phyloP scores from a whole-genome alignment of 2,329 filamentous ascomycete genomes.

The Penicillium aurantiogriseum region DNA sequence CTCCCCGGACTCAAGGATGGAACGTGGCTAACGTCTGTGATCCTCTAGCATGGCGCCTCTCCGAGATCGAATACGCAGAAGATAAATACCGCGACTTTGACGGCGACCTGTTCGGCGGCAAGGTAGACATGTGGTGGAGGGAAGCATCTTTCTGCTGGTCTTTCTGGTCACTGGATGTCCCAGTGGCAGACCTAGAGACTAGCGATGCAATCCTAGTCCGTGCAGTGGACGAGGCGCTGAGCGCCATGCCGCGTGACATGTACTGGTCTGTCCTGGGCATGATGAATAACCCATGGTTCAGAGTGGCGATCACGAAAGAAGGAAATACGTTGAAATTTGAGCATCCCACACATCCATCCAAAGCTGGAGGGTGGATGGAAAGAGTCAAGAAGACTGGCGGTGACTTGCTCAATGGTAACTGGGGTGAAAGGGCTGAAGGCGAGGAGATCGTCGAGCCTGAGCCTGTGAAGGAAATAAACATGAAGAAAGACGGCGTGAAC shows the following conservation, averaged over 20 bases:
- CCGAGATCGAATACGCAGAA: slow-evolving; percentile 77
- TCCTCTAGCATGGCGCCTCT: slow-evolving; percentile 64
- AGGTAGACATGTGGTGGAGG: slow-evolving; percentile 75
- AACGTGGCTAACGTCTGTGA: slow-evolving; percentile 10
- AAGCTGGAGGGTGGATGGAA: slow-evolving; percentile 90
- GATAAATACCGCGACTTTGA: slow-evolving; percentile 72
- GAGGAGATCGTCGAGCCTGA: slow-evolving; percentile 44
- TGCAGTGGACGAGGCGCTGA: slow-evolving; percentile 88
- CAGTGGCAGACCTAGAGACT: slow-evolving; percentile 58
- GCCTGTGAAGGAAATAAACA: slow-evolving; percentile 66
- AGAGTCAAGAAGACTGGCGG: slow-evolving; percentile 79
- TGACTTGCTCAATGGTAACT: slow-evolving; percentile 75
- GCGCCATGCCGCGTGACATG: slow-evolving; percentile 85
- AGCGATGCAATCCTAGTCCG: slow-evolving; percentile 75
- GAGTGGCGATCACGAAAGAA: slow-evolving; percentile 72
- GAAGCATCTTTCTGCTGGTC: slow-evolving; percentile 89
- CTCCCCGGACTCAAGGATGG: background rate
- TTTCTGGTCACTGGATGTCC: slow-evolving; percentile 77
- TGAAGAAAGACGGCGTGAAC: slow-evolving; percentile 69
- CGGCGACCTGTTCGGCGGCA: slow-evolving; percentile 69
- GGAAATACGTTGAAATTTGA: slow-evolving; percentile 69
- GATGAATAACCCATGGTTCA: slow-evolving; percentile 98
- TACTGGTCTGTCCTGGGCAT: slow-evolving; percentile 94
- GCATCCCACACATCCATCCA: slow-evolving; percentile 80
- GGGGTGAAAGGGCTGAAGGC: slow-evolving; percentile 70